Evolutionary conservation across 495 filamentous ascomycete genomes (phyloP).

Genomic region (Tricharina praecox): DNA sequence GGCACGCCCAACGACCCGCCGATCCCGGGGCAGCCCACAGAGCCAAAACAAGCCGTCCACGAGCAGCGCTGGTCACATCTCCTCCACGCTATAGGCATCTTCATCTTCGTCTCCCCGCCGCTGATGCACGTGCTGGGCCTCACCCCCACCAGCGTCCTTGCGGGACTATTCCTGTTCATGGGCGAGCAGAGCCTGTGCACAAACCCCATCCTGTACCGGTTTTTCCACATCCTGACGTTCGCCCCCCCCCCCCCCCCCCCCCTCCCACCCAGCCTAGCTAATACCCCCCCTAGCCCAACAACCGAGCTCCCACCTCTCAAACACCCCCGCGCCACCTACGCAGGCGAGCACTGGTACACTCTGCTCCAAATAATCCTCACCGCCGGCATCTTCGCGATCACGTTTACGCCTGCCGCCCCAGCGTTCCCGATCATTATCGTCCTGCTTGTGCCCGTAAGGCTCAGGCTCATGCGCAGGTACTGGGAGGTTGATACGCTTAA

Average conservation of each 20-base stretch:
- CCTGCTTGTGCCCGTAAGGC: constrained; percentile 43
- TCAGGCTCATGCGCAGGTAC: constrained; percentile 45
- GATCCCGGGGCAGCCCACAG: constrained; percentile 11
- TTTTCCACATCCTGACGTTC: constrained; percentile 43
- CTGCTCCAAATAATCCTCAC: constrained; percentile 44
- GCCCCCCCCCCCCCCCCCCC: not conserved
- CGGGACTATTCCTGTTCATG: constrained; percentile 58
- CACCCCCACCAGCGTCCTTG: constrained; percentile 51
- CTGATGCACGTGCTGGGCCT: constrained; percentile 53
- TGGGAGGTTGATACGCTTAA: constrained; percentile 44
- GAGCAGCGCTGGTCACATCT: constrained; percentile 56
- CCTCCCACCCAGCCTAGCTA: not conserved
- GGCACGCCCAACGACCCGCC: constrained; percentile 6
- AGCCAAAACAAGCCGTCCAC: constrained; percentile 31
- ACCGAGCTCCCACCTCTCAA: constrained; percentile 42
- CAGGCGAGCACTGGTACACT: constrained; percentile 47
- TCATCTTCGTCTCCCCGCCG: constrained; percentile 46
- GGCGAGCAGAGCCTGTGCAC: constrained; percentile 53
- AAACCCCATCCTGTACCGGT: constrained; percentile 49
- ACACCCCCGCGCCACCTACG: constrained; percentile 26
- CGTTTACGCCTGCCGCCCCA: constrained; percentile 45
- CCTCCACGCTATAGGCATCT: constrained; percentile 43
- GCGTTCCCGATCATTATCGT: constrained; percentile 54
- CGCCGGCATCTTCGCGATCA: constrained; percentile 45
- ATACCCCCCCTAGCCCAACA: constrained; percentile 29